A percentile compares a stretch with the other conserved stretches of the same genome.
phyloP scores from a whole-genome alignment of 2,329 filamentous ascomycete genomes.

The Raffaelea ambrosiae region DNA sequence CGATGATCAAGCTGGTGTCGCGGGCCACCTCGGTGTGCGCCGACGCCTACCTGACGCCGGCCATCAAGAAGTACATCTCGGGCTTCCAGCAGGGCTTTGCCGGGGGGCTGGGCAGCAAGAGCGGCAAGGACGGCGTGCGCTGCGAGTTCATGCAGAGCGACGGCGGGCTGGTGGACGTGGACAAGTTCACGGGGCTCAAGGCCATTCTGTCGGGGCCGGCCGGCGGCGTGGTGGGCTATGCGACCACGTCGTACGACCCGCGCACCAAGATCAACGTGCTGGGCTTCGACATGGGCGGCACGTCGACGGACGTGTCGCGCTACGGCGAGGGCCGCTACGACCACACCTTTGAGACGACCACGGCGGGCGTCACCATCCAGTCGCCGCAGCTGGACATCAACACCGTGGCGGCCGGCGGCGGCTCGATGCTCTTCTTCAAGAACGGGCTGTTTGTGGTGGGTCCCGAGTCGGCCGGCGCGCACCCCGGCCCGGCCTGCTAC shows the following conservation, averaged over 20 bases:
- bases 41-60: slow-evolving; percentile 72
- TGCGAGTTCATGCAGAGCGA: slow-evolving; percentile 97
- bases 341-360: slow-evolving; percentile 81
- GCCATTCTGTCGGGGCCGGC: slow-evolving; percentile 85
- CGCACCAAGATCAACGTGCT: slow-evolving; percentile 79
- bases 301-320: slow-evolving; percentile 82
- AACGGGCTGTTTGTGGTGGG: slow-evolving; percentile 89
- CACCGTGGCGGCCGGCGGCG: slow-evolving; percentile 85
- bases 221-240: slow-evolving; percentile 90
- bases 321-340: slow-evolving; percentile 82
- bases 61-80: slow-evolving; percentile 64
- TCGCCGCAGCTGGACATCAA: slow-evolving; percentile 91
- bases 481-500: slow-evolving; percentile 86
- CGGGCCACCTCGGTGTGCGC: slow-evolving; percentile 69
- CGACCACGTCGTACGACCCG: slow-evolving; percentile 80
- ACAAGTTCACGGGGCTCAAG: slow-evolving; percentile 74
- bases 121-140: slow-evolving; percentile 60
- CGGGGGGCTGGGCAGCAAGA: slow-evolving; percentile 69
- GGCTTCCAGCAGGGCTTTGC: slow-evolving; percentile 75
- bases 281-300: slow-evolving; percentile 94
- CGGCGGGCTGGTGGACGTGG: slow-evolving; percentile 63
- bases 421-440: slow-evolving; percentile 74
- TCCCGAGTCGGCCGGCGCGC: slow-evolving; percentile 79
- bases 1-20: slow-evolving; percentile 79
- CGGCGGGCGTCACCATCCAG: slow-evolving; percentile 84